Evolutionary conservation across 1,139 yeast genomes (phyloP), one percentile per base, ranked within the genome.

Genomic region (Candida dubliniensis): DNA sequence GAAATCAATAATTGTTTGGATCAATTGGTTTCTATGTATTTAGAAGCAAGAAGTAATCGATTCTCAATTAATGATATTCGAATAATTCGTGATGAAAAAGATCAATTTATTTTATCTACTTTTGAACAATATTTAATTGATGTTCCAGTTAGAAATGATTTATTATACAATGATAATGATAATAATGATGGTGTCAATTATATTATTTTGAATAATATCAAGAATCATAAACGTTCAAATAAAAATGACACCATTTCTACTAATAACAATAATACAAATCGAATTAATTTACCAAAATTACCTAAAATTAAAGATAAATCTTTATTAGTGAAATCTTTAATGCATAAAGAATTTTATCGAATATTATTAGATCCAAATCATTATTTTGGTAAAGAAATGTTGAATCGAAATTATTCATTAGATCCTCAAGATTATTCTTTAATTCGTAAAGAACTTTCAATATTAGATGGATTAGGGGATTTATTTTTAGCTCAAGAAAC

Each of bases 381-480:
- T 49, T 48, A 53, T 1, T 63, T 72, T 41, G 63, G 66, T 9
- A 42, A 49, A n/a, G 46, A 47, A n/a, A 56, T 72, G 51, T 31
- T 40, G 2, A 43, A 52, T 1, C 54, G 56, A 34, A 57, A 53
- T n/a, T 53, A 51, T 37, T 50, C 46, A 37, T 45, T 52, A 26
- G 43, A 49, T 32, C 46, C 40, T 31, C 56, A 54, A 4, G 57
- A 61, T n/a, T 57, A 59, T 41, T 54, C 53, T 11, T 54, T 66
- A 4, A 53, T 67, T 29, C 55, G 71, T 36, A 61, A 67, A 46
- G 76, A 71, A 45, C 59, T 71, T 34, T 69, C 74, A n/a, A 67
- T 71, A 42, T 62, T 69, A 43, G 77, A 72, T 50, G 77, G 77
- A 0, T 61, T 72, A 42, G 77, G 77, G 0, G 77, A 72, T 53